phyloP scores from a whole-genome alignment of 179 eudicot species.

The Heliamphora pulchella region DNA sequence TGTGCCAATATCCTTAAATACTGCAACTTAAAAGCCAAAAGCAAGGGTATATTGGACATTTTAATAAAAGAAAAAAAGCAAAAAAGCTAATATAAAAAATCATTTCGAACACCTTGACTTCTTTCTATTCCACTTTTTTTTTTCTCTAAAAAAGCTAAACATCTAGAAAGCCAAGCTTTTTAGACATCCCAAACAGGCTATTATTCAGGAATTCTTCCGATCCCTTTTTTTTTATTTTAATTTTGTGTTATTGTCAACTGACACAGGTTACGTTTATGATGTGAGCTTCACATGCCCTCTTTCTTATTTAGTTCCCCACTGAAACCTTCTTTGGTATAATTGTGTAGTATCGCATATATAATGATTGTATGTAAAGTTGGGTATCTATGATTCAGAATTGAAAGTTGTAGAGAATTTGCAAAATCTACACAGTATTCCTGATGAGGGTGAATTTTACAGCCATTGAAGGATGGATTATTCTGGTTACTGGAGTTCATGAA shows the following conservation, averaged over 20 bases:
- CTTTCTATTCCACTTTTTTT: background rate
- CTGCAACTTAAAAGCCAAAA: too few species aligned
- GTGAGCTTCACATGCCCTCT: background rate
- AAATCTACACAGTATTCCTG: constrained; percentile 3
- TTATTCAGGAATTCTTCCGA: background rate
- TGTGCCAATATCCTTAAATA: too few species aligned
- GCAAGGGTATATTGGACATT: too few species aligned
- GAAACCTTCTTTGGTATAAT: background rate
- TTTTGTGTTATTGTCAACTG: background rate
- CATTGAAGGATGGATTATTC: constrained; percentile 90
- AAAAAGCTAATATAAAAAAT: too few species aligned
- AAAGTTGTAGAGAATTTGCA: constrained; percentile 3
- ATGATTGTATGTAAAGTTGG: background rate
- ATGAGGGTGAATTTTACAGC: constrained; percentile 44
- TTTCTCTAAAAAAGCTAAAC: background rate
- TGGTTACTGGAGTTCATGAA: constrained; percentile 81
- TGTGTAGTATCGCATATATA: background rate
- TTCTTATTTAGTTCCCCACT: background rate
- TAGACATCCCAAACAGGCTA: too few species aligned
- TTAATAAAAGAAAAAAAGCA: too few species aligned
- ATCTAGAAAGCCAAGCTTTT: too few species aligned
- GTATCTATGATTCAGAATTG: background rate
- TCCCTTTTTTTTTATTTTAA: background rate
- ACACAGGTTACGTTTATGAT: background rate
- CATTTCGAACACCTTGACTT: too few species aligned